phyloP scores from a whole-genome alignment of 2,329 filamentous ascomycete species.

The Penicillium brevicompactum region DNA sequence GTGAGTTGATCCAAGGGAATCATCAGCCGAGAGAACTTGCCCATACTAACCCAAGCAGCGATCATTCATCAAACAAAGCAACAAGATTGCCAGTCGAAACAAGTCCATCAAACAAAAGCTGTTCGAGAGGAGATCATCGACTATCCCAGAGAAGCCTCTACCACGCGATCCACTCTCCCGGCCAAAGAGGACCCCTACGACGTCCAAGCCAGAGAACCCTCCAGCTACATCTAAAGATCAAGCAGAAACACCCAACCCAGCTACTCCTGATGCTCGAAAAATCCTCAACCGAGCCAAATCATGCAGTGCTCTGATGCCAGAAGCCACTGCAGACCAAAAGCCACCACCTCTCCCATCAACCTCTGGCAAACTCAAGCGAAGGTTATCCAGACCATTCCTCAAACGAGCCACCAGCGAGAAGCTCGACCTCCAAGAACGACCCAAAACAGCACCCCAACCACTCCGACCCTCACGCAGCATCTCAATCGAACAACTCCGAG shows the following conservation, averaged over 20 bases:
- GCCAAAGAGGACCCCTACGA: conserved; percentile 13
- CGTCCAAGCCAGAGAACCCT: conserved; percentile 8
- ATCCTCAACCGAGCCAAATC: conserved; percentile 24
- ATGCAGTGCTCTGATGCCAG: conserved; percentile 22
- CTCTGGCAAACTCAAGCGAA: conserved; percentile 24
- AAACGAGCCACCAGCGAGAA: conserved; percentile 23
- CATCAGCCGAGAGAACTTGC: not conserved
- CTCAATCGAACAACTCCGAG: conserved; percentile 31
- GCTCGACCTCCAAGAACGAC: conserved; percentile 17
- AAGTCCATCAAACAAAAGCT: conserved; percentile 29
- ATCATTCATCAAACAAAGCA: conserved; percentile 20
- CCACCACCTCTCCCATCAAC: conserved; percentile 13
- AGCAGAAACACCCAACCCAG: conserved; percentile 16
- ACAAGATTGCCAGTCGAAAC: conserved; percentile 10
- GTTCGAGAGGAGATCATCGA: conserved; percentile 21
- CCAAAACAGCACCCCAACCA: conserved; percentile 30
- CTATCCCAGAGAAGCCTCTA: conserved; percentile 32
- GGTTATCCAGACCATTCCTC: conserved; percentile 26
- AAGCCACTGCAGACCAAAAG: conserved; percentile 6
- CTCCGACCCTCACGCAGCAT: conserved; percentile 25
- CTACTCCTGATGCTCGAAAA: conserved; percentile 12
- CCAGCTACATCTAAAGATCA: conserved; percentile 17
- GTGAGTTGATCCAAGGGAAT: conserved; percentile 53
- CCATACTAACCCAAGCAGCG: conserved; percentile 19
- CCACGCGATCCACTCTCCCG: conserved; percentile 29